phyloP scores from a whole-genome alignment of 2,329 filamentous ascomycete genomes.

The Aureobasidium uvarum region DNA sequence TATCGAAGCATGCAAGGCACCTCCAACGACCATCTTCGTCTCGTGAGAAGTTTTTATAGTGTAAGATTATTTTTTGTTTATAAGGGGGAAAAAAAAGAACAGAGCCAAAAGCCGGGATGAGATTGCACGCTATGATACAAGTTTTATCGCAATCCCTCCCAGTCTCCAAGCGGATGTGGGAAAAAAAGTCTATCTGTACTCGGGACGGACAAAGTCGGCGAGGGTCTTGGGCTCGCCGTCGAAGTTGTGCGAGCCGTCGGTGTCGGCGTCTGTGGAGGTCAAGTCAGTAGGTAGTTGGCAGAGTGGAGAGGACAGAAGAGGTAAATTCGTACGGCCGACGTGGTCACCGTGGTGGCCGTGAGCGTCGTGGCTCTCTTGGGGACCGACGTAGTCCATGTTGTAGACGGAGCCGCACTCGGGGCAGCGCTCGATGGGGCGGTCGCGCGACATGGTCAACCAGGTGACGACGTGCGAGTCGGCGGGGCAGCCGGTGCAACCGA shows the following conservation, averaged over 20 bases:
- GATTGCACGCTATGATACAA: conserved; percentile 22
- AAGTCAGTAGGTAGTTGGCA: not conserved
- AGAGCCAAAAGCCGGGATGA: conserved; percentile 19
- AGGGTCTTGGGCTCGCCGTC: conserved; percentile 89
- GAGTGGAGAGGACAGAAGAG: not conserved
- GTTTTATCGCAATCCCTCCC: conserved; percentile 5
- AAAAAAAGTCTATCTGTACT: conserved; percentile 69
- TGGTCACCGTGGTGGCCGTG: conserved; percentile 54
- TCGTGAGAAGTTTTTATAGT: not conserved
- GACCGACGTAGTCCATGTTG: conserved; percentile 96
- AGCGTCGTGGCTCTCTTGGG: conserved; percentile 68
- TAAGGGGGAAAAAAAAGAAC: not conserved
- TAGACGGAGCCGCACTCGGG: conserved; percentile 93
- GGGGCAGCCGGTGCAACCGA: conserved; percentile 91
- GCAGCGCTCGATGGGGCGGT: conserved; percentile 92
- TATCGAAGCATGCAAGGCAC: too few species aligned
- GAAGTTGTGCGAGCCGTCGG: conserved; percentile 54
- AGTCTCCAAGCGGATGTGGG: not conserved
- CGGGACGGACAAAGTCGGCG: conserved; percentile 90
- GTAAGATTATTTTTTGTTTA: conserved; percentile 1
- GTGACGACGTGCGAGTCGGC: conserved; percentile 86
- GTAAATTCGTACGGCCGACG: conserved; percentile 26
- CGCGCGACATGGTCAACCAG: conserved; percentile 86
- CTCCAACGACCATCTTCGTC: too few species aligned
- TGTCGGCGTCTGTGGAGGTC: conserved; percentile 34